Percentiles rank a stretch among this genome's conserved stretches.
Evolutionary conservation across 495 filamentous ascomycete species (phyloP).

Genomic region (Aspergillus nidulans): DNA sequence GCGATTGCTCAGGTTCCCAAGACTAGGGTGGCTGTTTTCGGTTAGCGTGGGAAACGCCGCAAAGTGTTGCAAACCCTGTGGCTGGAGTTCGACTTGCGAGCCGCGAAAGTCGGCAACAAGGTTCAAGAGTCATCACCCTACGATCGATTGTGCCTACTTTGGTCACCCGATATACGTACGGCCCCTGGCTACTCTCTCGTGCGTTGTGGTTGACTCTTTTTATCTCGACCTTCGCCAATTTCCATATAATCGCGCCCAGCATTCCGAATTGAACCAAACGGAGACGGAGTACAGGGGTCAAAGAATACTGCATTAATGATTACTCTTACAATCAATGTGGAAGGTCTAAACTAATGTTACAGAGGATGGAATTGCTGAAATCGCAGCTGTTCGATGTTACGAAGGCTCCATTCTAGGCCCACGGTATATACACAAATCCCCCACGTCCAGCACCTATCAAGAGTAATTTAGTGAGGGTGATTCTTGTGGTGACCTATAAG

Average conservation of each 20-base stretch:
- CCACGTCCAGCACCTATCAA: slow-evolving; percentile 18
- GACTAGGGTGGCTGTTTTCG: slow-evolving; percentile 42
- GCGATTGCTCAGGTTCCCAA: slow-evolving; percentile 32
- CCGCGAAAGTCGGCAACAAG: background rate
- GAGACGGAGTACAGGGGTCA: background rate
- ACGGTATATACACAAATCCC: slow-evolving; percentile 42
- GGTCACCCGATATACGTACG: background rate
- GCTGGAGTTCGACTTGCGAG: slow-evolving; percentile 13
- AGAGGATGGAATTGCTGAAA: background rate
- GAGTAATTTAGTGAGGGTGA: slow-evolving; percentile 77
- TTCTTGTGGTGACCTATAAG: slow-evolving; percentile 94
- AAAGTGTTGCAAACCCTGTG: slow-evolving; percentile 22
- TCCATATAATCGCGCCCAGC: background rate
- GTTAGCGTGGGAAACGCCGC: slow-evolving; percentile 30
- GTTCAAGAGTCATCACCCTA: too few species aligned
- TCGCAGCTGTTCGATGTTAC: slow-evolving; percentile 21
- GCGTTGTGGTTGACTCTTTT: background rate
- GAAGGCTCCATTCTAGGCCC: slow-evolving; percentile 27
- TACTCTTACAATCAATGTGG: background rate
- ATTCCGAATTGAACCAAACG: background rate
- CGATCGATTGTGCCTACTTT: background rate
- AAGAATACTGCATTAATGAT: background rate
- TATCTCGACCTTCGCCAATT: background rate
- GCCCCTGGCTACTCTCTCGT: background rate
- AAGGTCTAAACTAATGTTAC: background rate